Percentiles rank a stretch among this genome's conserved stretches.
These are phyloP conservation scores for Pleurotus ostreatus DNA, from an alignment of 768 basidiomycete species.

Conservation along the genomic window DNA sequence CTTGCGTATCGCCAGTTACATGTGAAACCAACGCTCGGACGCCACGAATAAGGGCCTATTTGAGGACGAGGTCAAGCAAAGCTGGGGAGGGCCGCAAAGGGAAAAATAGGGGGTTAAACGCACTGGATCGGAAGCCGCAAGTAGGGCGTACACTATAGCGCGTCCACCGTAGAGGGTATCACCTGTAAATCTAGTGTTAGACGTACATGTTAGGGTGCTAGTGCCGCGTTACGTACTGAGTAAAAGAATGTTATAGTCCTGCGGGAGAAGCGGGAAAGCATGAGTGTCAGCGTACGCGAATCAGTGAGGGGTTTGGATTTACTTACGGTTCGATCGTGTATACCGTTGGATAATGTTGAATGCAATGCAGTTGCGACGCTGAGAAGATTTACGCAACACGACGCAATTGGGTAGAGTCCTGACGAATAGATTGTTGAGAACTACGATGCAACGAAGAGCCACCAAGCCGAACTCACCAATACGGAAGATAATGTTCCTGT, in stretches of 20 bases:
- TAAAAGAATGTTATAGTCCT: slow-evolving; percentile 1
- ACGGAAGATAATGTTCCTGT: slow-evolving; percentile 10
- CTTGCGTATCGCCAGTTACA: background rate
- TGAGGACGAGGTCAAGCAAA: background rate
- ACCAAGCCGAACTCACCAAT: slow-evolving; percentile 8
- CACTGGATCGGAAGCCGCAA: slow-evolving; percentile 13
- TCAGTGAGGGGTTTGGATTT: background rate
- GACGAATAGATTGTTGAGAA: background rate
- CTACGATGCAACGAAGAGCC: too few relatives aligned
- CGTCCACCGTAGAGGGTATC: slow-evolving; percentile 13
- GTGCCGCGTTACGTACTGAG: background rate
- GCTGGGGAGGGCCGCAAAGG: background rate
- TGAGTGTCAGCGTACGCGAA: background rate
- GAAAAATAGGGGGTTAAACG: background rate
- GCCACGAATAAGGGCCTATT: background rate
- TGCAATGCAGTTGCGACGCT: slow-evolving; percentile 7
- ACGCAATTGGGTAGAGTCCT: slow-evolving; percentile 11
- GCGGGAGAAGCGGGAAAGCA: too few relatives aligned
- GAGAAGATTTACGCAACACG: slow-evolving; percentile 7
- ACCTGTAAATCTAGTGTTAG: background rate
- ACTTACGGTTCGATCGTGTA: slow-evolving; percentile 4
- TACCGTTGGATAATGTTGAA: slow-evolving; percentile 6
- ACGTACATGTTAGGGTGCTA: background rate
- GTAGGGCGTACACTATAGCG: slow-evolving; percentile 11
- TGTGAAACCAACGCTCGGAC: background rate